Percentiles rank a stretch among this genome's conserved stretches.
Conservation (phyloP, 2,329 filamentous ascomycete species). For the Drechslerella dactyloides region DNA sequence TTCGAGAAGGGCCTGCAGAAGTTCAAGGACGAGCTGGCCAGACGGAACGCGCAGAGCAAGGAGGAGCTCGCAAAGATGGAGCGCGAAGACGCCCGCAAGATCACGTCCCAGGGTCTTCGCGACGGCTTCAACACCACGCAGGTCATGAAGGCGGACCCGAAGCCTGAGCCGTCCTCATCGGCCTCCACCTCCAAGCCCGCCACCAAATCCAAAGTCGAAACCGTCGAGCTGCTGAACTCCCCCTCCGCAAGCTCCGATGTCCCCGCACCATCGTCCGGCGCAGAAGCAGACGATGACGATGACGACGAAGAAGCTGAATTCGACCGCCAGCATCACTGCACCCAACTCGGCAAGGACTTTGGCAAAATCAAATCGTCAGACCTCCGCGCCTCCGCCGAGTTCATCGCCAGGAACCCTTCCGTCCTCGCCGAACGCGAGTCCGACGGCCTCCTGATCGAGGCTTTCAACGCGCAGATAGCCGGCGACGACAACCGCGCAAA, state of each 20-base stretch:
- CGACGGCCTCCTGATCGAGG: slow-evolving; percentile 86
- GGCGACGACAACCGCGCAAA: slow-evolving; percentile 76
- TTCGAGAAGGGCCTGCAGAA: slow-evolving; percentile 79
- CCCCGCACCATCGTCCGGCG: slow-evolving; percentile 64
- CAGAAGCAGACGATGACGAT: slow-evolving; percentile 67
- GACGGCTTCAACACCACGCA: slow-evolving; percentile 89
- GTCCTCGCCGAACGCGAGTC: slow-evolving; percentile 85
- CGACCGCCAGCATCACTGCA: slow-evolving; percentile 76
- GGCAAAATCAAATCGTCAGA: slow-evolving; percentile 77
- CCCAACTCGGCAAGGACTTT: slow-evolving; percentile 78
- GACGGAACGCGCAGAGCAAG: slow-evolving; percentile 76
- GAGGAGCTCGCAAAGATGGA: slow-evolving; percentile 80
- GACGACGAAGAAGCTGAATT: slow-evolving; percentile 66
- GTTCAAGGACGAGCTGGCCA: slow-evolving; percentile 78
- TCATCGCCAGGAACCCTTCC: slow-evolving; percentile 77
- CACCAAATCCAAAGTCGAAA: slow-evolving; percentile 59
- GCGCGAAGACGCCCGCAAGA: slow-evolving; percentile 83
- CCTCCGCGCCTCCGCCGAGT: slow-evolving; percentile 75
- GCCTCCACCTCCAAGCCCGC: slow-evolving; percentile 59
- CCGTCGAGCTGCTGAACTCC: slow-evolving; percentile 80
- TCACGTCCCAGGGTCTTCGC: slow-evolving; percentile 88
- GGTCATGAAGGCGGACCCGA: slow-evolving; percentile 68
- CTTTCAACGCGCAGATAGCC: slow-evolving; percentile 85
- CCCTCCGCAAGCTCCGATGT: slow-evolving; percentile 59
- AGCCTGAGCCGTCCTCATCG: slow-evolving; percentile 11